Conservation (phyloP, 345 rosid genomes). For the Hypericum androsaemum region DNA sequence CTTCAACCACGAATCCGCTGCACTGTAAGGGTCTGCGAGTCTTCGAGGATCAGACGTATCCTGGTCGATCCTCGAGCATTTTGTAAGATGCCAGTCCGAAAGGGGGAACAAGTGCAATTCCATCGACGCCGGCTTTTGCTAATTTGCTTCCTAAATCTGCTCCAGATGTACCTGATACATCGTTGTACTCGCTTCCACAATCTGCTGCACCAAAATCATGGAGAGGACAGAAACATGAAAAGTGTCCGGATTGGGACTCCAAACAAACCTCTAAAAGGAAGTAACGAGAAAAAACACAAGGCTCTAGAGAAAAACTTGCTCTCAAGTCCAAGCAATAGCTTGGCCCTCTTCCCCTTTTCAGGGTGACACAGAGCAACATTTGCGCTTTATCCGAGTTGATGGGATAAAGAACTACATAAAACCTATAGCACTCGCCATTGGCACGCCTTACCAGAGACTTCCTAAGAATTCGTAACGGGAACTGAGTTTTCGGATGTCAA, state of each 20-base stretch:
- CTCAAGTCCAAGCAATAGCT: no score
- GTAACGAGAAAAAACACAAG: no score
- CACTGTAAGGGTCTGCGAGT: slow-evolving; percentile 31
- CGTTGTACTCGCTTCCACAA: slow-evolving; percentile 9
- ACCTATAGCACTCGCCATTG: no score
- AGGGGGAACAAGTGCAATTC: slow-evolving; percentile 39
- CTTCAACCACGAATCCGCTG: slow-evolving; percentile 80
- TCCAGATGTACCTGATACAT: neutral
- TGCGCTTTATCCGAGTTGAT: no score
- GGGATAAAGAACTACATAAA: no score
- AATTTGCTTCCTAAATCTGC: slow-evolving; percentile 5
- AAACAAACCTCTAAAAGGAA: neutral
- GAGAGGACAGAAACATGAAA: neutral
- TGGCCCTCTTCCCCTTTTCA: no score
- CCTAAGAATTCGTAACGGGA: no score
- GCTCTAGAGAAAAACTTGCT: no score
- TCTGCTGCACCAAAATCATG: slow-evolving; percentile 22
- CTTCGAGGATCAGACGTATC: slow-evolving; percentile 33
- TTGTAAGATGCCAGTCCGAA: slow-evolving; percentile 64
- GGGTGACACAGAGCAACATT: no score
- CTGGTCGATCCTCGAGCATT: slow-evolving; percentile 47
- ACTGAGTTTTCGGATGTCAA: no score
- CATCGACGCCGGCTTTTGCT: slow-evolving; percentile 8
- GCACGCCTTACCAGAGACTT: no score
- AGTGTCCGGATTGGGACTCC: neutral